Base-by-base conservation (phyloP, 2,329 filamentous ascomycete species). In the Aspergillus fijiensis region DNA sequence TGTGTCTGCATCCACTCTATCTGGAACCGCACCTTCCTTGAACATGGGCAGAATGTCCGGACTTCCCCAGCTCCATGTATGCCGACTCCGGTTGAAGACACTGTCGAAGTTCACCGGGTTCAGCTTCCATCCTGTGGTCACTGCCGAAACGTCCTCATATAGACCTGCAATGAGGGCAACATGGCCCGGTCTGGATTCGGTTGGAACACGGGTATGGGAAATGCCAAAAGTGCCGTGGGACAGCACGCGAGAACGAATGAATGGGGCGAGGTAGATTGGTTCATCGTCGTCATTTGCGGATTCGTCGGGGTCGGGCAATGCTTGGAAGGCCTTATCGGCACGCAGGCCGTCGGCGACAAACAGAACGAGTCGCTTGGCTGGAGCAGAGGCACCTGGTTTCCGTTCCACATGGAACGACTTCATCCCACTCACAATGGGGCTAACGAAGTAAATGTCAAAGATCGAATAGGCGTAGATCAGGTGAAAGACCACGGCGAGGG, bases 61-160 rank as follows among this genome's bases (percentile, higher is more conserved):
- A 72, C 93, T 97, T 2, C 95, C 95, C 95, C 95, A 99, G 76
- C 93, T 96, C 95, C 95, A 99, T 7, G 96, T 99, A 78, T 99
- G 96, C 50, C 89, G 84, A 73, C 94, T 98, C 63, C 91, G 87
- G 75, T 99, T 99, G 84, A 99, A 99, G 11, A 99, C 92, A 71
- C 94, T 98, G 79, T 99, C 95, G 71, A 99, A 99, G 73, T 98
- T 90, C 71, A 99, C 95, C 0, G 95, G 95, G 73, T 99, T 99
- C 68, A 97, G 80, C 79, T 99, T 98, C 95, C 95, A 99, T 16
- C 95, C 95, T 1, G 96, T 99, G 31, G 90, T 96, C 21, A 99
- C 95, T 2, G 95, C 90, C 35, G 95, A 98, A 1, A 99, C 95
- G 81, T 99, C 95, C 77, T 99, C 95, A 74, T 99, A 99, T 42